Percentiles rank a stretch among this genome's conserved stretches.
Evolutionary conservation across 2,329 filamentous ascomycete genomes (phyloP).

Genomic region (Xylariaceae sp.): DNA sequence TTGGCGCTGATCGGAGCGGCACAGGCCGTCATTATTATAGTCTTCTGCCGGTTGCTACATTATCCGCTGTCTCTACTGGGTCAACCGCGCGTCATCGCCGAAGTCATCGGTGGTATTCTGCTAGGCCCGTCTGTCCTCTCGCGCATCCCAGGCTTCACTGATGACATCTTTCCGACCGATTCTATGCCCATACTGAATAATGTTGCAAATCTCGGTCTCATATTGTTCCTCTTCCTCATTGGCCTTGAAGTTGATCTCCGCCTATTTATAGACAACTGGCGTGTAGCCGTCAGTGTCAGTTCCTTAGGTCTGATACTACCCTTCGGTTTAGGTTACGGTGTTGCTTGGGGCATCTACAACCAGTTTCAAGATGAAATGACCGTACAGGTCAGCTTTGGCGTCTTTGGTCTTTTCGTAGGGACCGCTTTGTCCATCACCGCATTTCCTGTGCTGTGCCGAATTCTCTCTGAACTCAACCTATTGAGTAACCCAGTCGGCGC

Average conservation of each 20-base stretch:
- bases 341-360: constrained; percentile 68
- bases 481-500: constrained; percentile 79
- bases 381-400: constrained; percentile 32
- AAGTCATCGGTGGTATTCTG: constrained; percentile 72
- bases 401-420: constrained; percentile 72
- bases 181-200: constrained; percentile 65
- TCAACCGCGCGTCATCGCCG: constrained; percentile 73
- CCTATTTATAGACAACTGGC: constrained; percentile 67
- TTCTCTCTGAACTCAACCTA: constrained; percentile 85
- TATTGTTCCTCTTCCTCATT: constrained; percentile 72
- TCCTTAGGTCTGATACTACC: constrained; percentile 67
- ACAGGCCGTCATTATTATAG: constrained; percentile 67
- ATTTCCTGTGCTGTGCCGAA: constrained; percentile 89
- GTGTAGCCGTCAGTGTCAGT: constrained; percentile 63
- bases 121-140: constrained; percentile 72
- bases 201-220: constrained; percentile 67
- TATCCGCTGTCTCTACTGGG: constrained; percentile 67
- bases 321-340: constrained; percentile 66
- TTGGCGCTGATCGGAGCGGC: too few species aligned
- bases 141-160: constrained; percentile 64
- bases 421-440: constrained; percentile 91
- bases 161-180: constrained; percentile 61
- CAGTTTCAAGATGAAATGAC: constrained; percentile 47
- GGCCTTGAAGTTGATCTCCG: constrained; percentile 71
- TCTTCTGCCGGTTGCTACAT: constrained; percentile 68